phyloP scores from a whole-genome alignment of 139 green algal species.

The Gonium pectorale region DNA sequence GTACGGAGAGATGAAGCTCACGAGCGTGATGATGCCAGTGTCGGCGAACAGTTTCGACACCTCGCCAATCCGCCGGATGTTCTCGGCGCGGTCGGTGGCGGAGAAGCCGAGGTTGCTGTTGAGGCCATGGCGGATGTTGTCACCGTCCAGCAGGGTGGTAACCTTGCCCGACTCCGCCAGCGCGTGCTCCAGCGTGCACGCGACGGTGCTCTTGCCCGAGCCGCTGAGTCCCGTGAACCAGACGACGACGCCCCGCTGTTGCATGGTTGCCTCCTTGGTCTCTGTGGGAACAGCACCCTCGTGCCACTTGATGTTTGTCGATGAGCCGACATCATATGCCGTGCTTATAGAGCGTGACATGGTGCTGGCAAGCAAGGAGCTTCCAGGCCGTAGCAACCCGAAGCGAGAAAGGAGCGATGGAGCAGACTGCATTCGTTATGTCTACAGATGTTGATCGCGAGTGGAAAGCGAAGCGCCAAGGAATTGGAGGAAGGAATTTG shows the following conservation, averaged over 20 bases:
- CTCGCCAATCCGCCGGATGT: constrained; percentile 95
- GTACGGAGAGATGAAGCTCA: constrained; percentile 97
- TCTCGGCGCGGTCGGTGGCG: constrained; percentile 88
- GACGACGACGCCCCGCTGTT: constrained; percentile 88
- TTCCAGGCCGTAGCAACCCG: constrained; percentile 6
- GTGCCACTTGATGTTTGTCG: constrained; percentile 96
- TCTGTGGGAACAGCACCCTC: constrained; percentile 75
- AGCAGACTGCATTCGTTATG: constrained; percentile 9
- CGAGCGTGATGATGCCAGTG: constrained; percentile 89
- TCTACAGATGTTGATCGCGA: too few relatives aligned
- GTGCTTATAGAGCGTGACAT: constrained; percentile 33
- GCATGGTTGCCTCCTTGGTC: constrained; percentile 83
- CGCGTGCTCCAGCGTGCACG: constrained; percentile 73
- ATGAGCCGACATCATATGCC: constrained; percentile 82
- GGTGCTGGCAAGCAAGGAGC: background rate
- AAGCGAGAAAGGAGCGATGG: constrained; percentile 8
- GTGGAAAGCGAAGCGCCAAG: too few relatives aligned
- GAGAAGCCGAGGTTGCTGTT: constrained; percentile 95
- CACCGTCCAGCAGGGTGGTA: constrained; percentile 91
- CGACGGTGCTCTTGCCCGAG: constrained; percentile 87
- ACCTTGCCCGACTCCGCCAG: constrained; percentile 73
- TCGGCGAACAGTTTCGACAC: constrained; percentile 95
- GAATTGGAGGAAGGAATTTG: too few relatives aligned
- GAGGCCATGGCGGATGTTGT: constrained; percentile 95
- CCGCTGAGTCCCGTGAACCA: constrained; percentile 94